Base-by-base conservation (phyloP, 1,139 yeast genomes). In the Yamadazyma sp. region DNA sequence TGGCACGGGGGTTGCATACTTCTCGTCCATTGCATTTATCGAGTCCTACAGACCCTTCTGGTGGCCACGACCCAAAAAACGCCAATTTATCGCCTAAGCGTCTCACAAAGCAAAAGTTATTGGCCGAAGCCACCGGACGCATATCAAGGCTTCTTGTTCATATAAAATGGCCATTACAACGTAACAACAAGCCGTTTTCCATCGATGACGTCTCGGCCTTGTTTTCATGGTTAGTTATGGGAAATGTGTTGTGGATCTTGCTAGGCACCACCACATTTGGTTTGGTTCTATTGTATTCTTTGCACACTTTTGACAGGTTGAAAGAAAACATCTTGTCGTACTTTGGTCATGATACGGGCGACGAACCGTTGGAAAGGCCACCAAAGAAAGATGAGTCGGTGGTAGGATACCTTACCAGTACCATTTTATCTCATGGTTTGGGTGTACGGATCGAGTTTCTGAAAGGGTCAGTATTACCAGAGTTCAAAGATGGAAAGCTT, bases 181-280 rank as follows among this genome's bases (percentile, higher is more conserved):
- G 76, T 30, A 73, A 76, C 38, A 58, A 72, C 42, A 64, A 79
- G 31, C 81, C 80, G 3, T 70, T 75, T 39, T 61, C 78, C 8
- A 52, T 67, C 18, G 82, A 78, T 50, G 82, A 79, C 45, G 36
- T 52, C 2, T 73, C 82, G 0, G 83, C 86, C 0, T 64, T 80
- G 50, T 73, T 78, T 31, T 77, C 80, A 2, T 75, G 80, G 78
- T 46, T 75, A 31, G 71, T 77, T 11, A 63, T 76, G 69, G 80
- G 80, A 3, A 75, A 76, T 48, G 53, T 76, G 5, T 51, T 78
- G 15, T 80, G 86, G 86, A 57, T 80, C n/a, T 57, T 79, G 0
- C 54, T 80, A 33, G 85, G 86, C 2, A 80, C 86, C 2, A 80
- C 86, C 1, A 80, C 86, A 0, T 80, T 80, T 52, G 79, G 78